phyloP scores from a whole-genome alignment of 148 eudicot genomes.

The Vaccinium darrowii region DNA sequence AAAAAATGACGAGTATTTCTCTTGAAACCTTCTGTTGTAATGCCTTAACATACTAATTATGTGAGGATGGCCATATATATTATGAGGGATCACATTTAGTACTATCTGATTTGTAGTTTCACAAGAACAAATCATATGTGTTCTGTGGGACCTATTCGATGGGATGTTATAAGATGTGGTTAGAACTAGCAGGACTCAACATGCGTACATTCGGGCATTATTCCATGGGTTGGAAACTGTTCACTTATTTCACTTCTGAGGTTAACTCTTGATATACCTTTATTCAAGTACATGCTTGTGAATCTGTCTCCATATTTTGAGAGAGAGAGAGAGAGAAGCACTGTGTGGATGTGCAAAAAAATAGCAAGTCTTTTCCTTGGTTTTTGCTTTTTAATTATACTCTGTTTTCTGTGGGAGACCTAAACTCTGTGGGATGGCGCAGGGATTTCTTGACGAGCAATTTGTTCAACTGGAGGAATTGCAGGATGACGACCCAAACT shows the following conservation, averaged over 20 bases:
- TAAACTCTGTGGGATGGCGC: slow-evolving; percentile 8
- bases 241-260: background rate
- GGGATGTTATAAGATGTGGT: background rate
- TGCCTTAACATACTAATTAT: background rate
- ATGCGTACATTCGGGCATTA: background rate
- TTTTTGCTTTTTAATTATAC: background rate
- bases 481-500: slow-evolving; percentile 88
- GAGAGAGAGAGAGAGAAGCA: background rate
- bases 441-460: slow-evolving; percentile 92
- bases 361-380: background rate
- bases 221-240: background rate
- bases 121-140: background rate
- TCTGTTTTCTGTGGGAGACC: background rate
- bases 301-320: background rate
- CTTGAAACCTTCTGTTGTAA: background rate
- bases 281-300: background rate
- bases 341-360: background rate
- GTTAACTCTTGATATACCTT: background rate
- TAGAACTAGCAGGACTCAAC: background rate
- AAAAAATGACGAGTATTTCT: background rate
- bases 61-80: background rate
- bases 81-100: background rate
- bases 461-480: slow-evolving; percentile 89
- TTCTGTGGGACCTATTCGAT: background rate
- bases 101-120: background rate